phyloP scores from a whole-genome alignment of 805 yeast genomes.

The Barnettozyma salicaria region DNA sequence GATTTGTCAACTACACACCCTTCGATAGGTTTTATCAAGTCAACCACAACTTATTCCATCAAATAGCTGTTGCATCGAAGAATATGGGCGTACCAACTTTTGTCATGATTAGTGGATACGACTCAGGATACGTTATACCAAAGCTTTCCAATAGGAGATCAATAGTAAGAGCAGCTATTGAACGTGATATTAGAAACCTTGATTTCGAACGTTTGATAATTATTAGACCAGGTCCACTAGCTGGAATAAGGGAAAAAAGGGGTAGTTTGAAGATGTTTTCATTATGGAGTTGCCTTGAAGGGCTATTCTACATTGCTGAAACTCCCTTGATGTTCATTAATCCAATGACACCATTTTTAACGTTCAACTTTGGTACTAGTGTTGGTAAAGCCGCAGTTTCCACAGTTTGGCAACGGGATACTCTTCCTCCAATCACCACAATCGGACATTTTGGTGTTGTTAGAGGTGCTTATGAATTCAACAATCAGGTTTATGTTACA shows the following conservation, averaged over 20 bases:
- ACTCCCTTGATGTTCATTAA: slow-evolving; percentile 7
- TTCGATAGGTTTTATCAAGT: slow-evolving; percentile 10
- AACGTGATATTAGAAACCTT: slow-evolving; percentile 9
- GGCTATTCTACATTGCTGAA: slow-evolving; percentile 1
- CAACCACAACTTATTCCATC: slow-evolving; percentile 13
- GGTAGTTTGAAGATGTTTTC: slow-evolving; percentile 10
- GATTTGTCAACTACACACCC: slow-evolving; percentile 4
- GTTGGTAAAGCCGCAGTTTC: slow-evolving; percentile 15
- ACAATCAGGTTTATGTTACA: slow-evolving; percentile 1
- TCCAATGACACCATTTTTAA: slow-evolving; percentile 6
- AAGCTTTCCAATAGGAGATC: slow-evolving; percentile 7
- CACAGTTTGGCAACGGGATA: background rate
- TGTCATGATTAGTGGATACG: slow-evolving; percentile 9
- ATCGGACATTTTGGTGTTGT: slow-evolving; percentile 8
- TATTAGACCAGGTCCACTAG: slow-evolving; percentile 15
- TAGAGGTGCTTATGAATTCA: slow-evolving; percentile 9
- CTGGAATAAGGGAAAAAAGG: slow-evolving; percentile 14
- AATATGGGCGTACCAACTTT: slow-evolving; percentile 10
- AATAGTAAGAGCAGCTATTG: slow-evolving; percentile 11
- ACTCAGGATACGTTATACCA: slow-evolving; percentile 9
- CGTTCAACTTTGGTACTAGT: slow-evolving; percentile 12
- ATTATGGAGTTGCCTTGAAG: slow-evolving; percentile 12
- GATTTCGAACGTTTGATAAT: slow-evolving; percentile 10
- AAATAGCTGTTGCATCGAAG: slow-evolving; percentile 14
- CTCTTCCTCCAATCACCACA: slow-evolving; percentile 2